Conservation (phyloP, 1,284 basidiomycete genomes). For the Pseudozyma thailandica region DNA sequence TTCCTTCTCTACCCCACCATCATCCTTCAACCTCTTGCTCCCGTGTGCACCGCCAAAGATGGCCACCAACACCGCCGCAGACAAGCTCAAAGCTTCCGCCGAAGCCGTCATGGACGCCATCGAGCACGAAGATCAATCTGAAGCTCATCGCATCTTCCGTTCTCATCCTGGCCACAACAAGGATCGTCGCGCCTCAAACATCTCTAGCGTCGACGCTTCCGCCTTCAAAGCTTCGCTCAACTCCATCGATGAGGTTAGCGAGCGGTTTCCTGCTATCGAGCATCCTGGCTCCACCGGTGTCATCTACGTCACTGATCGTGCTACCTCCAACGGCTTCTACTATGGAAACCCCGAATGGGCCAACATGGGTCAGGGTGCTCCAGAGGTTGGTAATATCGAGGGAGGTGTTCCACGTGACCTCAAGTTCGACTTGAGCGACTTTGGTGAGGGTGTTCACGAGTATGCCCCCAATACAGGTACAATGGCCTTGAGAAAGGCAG, state of each 20-base stretch:
- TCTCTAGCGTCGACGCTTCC: slow-evolving; percentile 15
- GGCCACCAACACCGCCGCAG: slow-evolving; percentile 14
- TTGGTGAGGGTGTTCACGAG: slow-evolving; percentile 75
- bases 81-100: slow-evolving; percentile 32
- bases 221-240: slow-evolving; percentile 11
- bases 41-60: not conserved
- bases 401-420: slow-evolving; percentile 77
- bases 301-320: slow-evolving; percentile 71
- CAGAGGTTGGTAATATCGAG: slow-evolving; percentile 76
- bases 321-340: slow-evolving; percentile 56
- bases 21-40: not conserved
- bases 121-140: slow-evolving; percentile 52
- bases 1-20: not conserved
- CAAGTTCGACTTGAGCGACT: slow-evolving; percentile 73
- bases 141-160: slow-evolving; percentile 61
- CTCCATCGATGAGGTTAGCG: slow-evolving; percentile 10
- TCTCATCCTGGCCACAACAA: slow-evolving; percentile 49
- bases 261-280: slow-evolving; percentile 53
- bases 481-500: slow-evolving; percentile 72
- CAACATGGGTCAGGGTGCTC: slow-evolving; percentile 57
- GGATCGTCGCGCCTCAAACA: slow-evolving; percentile 16
- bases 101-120: slow-evolving; percentile 20
- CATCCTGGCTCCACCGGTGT: slow-evolving; percentile 70
- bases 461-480: slow-evolving; percentile 93
- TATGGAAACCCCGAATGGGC: slow-evolving; percentile 52